Base-by-base conservation (phyloP, 768 basidiomycete species). In the Piloderma croceum region DNA sequence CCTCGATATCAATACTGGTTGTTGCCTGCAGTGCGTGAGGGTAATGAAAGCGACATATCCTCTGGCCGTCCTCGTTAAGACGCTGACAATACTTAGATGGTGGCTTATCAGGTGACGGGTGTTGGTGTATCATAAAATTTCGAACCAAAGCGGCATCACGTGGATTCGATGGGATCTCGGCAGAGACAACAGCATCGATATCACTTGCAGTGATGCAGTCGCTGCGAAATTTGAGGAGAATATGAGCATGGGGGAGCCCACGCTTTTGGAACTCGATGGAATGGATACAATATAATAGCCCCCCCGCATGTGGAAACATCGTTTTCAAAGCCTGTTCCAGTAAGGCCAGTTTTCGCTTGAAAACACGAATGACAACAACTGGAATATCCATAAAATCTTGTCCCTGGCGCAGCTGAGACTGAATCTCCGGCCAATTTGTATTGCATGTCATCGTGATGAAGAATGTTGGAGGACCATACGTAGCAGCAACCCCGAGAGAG, bases 401-500 rank as follows among this genome's bases (percentile, higher is more conserved):
- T 0, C 69, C 68, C 2, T 58, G 56, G 0, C 42, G 44, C 0
- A 68, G 49, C 22, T 54, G 53, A 3, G 37, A 37, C 0, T 27
- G 32, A 7, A 70, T 64, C 51, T 70, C 67, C 3, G 61, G 61
- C 68, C 68, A 70, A 0, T 58, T 46, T 1, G 62, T 55, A 40
- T 68, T 68, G 56, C 64, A 69, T 0, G 65, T 69, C 58, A 67
- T 65, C 0, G 68, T 69, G 25, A 65, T 46, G 41, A 68, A 69
- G 29, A 67, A 62, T 1, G 58, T 62, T 0, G 63, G 65, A 6
- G 40, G 34, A 0, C 63, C 65, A 22, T 31, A 46, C 1, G 46
- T 40, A 1, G 51, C 45, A 0, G 63, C 65, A 35, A 70, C 53
- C 0, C 63, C 59, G 1, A 70, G 46, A 0, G 60, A 57, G 46